phyloP scores from a whole-genome alignment of 73 alveolate species.

The Paramecium octaurelia region DNA sequence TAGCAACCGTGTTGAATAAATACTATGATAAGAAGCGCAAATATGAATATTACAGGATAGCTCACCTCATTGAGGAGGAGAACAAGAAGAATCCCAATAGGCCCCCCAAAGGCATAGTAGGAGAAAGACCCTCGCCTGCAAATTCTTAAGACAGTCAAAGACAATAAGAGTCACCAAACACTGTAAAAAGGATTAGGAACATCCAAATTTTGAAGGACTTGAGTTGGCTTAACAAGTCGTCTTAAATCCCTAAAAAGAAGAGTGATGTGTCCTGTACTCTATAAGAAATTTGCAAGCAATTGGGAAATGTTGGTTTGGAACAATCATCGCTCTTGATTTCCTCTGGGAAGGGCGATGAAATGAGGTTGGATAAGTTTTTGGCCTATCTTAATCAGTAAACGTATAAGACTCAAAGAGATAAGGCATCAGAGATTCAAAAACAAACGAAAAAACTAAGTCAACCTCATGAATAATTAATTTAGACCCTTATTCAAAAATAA shows the following conservation, averaged over 20 bases:
- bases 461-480: constrained; percentile 22
- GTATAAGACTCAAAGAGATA: background rate
- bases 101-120: constrained; percentile 64
- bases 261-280: background rate
- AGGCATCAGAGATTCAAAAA: background rate
- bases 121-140: constrained; percentile 60
- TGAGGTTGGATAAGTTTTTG: background rate
- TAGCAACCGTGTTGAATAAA: constrained; percentile 32
- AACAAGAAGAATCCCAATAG: constrained; percentile 55
- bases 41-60: constrained; percentile 57
- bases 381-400: background rate
- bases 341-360: background rate
- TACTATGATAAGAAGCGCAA: constrained; percentile 58
- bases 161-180: background rate
- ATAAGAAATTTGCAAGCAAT: background rate
- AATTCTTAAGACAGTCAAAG: background rate
- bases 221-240: background rate
- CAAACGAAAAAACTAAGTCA: background rate
- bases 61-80: constrained; percentile 56
- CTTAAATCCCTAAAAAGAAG: background rate
- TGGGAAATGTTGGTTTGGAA: background rate
- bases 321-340: background rate
- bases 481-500: background rate
- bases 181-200: background rate
- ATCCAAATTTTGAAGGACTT: background rate